A percentile compares a stretch with the other conserved stretches of the same genome.
These are phyloP conservation scores for Tulasnella sp. DNA, from an alignment of 768 basidiomycete species.

Conservation along the genomic window DNA sequence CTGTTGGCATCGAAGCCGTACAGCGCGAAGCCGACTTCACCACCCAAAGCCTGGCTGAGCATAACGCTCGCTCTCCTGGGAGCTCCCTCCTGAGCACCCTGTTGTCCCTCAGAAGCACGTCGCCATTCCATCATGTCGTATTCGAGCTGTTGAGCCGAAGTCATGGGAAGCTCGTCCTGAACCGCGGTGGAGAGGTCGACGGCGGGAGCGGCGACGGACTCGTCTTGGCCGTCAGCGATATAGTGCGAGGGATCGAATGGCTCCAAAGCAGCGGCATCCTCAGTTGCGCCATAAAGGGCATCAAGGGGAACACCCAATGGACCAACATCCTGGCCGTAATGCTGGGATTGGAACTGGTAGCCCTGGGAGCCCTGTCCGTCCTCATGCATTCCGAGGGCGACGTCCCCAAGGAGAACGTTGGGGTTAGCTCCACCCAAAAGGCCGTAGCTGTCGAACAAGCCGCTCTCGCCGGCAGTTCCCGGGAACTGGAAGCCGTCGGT, in stretches of 20 bases:
- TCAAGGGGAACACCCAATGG: conserved; percentile 25
- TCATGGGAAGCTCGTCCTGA: conserved; percentile 22
- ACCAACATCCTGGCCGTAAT: not conserved
- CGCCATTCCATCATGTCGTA: conserved; percentile 30
- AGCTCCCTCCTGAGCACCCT: not conserved
- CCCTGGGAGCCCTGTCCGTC: conserved; percentile 6
- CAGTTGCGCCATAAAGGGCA: conserved; percentile 14
- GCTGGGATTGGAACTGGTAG: not conserved
- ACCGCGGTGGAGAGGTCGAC: not conserved
- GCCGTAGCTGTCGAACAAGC: not conserved
- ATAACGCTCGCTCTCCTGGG: conserved; percentile 23
- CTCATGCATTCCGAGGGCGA: conserved; percentile 24
- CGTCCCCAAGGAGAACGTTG: conserved; percentile 25
- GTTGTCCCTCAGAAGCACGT: not conserved
- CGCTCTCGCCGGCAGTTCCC: not conserved
- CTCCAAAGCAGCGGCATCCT: conserved; percentile 17
- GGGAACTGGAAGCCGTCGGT: conserved; percentile 24
- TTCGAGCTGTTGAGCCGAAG: conserved; percentile 24
- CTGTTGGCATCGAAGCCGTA: conserved; percentile 24
- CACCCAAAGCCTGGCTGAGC: conserved; percentile 20
- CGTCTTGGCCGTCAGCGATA: conserved; percentile 14
- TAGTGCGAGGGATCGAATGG: conserved; percentile 19
- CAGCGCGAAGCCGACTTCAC: conserved; percentile 13
- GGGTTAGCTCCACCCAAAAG: conserved; percentile 12
- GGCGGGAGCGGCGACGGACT: not conserved